Evolutionary conservation across 257 asterid genomes (phyloP).

Genomic region (Salvia splendens): DNA sequence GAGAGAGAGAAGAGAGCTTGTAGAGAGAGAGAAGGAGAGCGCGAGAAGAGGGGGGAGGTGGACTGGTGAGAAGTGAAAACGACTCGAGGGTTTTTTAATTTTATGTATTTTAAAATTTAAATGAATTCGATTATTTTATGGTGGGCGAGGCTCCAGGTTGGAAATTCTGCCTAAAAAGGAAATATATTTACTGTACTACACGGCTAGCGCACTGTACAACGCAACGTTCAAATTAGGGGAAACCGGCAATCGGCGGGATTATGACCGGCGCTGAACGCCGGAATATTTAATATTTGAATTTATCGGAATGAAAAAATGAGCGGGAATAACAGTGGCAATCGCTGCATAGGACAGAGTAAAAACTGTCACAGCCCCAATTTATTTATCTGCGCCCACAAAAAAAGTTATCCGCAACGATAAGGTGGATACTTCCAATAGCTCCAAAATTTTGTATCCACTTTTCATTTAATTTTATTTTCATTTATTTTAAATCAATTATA

Average conservation of each 20-base stretch:
- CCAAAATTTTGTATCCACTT: no score
- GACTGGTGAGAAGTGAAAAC: conserved; percentile 40
- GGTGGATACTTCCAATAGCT: no score
- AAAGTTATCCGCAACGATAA: no score
- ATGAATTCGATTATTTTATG: conserved; percentile 32
- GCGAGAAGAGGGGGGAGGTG: conserved; percentile 27
- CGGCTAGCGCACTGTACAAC: not conserved
- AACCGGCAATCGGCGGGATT: not conserved
- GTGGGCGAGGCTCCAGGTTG: conserved; percentile 32
- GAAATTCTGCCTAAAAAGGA: conserved; percentile 12
- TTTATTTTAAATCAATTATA: no score
- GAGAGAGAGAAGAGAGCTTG: conserved; percentile 34
- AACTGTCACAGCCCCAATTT: conserved; percentile 25
- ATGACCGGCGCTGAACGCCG: not conserved
- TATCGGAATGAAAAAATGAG: conserved; percentile 37
- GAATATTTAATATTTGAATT: conserved; percentile 39
- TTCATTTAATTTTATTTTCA: no score
- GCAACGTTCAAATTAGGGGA: not conserved
- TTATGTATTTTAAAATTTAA: conserved; percentile 43
- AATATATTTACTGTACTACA: conserved; percentile 14
- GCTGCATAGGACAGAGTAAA: conserved; percentile 29
- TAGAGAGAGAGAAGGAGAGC: conserved; percentile 25
- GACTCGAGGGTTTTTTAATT: conserved; percentile 30
- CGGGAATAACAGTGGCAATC: conserved; percentile 57
- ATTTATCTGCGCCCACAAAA: no score